Percentiles rank a stretch among this genome's conserved stretches.
Conservation (phyloP, 73 alveolate species). For the Symbiodinium pilosum region DNA sequence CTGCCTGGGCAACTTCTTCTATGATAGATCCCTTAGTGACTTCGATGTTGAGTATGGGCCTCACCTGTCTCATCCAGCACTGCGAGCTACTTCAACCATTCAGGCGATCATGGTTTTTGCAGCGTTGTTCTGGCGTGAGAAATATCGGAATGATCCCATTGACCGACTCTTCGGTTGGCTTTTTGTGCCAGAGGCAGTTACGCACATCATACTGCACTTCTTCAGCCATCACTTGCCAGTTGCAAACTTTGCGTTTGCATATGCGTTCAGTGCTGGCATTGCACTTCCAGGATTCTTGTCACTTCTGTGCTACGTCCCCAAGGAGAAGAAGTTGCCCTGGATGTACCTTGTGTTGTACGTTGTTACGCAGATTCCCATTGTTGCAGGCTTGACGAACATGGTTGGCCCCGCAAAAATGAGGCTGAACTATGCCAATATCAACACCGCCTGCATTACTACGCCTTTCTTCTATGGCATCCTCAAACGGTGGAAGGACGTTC, state of each 20-base stretch:
- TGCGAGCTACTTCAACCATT: conserved; percentile 65
- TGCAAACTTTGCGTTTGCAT: conserved; percentile 79
- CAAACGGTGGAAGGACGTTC: conserved; percentile 88
- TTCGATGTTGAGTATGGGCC: conserved; percentile 67
- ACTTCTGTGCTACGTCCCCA: conserved; percentile 87
- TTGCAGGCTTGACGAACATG: conserved; percentile 86
- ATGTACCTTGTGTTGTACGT: conserved; percentile 56
- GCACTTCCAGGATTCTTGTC: conserved; percentile 80
- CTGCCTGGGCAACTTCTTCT: conserved; percentile 49
- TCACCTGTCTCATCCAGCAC: conserved; percentile 74
- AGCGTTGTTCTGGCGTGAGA: conserved; percentile 78
- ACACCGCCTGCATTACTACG: conserved; percentile 84
- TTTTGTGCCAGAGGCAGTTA: conserved; percentile 67
- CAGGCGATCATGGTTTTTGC: conserved; percentile 75
- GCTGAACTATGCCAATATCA: conserved; percentile 69
- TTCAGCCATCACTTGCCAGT: conserved; percentile 62
- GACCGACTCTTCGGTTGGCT: conserved; percentile 89
- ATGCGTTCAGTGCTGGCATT: conserved; percentile 86
- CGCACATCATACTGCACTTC: conserved; percentile 70
- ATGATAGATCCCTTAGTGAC: conserved; percentile 66
- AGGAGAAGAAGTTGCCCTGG: conserved; percentile 77
- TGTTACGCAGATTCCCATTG: conserved; percentile 62
- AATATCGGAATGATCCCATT: conserved; percentile 66
- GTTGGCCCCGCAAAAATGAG: conserved; percentile 91
- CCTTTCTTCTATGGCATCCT: conserved; percentile 89